These are phyloP conservation scores for Macrophomina tecta DNA, from an alignment of 2,329 filamentous ascomycete species.

Conservation along the genomic window DNA sequence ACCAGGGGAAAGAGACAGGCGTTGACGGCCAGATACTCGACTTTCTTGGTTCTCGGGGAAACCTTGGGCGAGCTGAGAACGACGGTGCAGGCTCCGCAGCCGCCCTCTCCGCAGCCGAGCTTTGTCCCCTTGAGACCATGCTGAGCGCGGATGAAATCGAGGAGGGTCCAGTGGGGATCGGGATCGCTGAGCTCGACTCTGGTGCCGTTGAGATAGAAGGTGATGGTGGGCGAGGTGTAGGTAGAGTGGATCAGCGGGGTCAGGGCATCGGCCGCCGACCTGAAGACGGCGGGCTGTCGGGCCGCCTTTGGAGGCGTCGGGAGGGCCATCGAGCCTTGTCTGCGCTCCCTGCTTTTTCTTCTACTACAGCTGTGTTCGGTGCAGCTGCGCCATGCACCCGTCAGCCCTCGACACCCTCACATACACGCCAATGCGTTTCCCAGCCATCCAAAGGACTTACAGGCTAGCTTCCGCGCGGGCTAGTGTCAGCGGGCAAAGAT, in stretches of 20 bases:
- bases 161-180: constrained; percentile 86
- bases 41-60: constrained; percentile 60
- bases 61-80: constrained; percentile 47
- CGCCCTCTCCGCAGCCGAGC: constrained; percentile 92
- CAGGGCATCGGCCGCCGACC: constrained; percentile 51
- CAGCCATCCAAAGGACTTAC: neutral
- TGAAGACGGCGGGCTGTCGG: constrained; percentile 6
- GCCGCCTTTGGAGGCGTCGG: constrained; percentile 22
- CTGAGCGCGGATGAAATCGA: constrained; percentile 84
- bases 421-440: neutral
- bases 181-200: constrained; percentile 81
- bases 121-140: constrained; percentile 94
- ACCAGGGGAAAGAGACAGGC: constrained; percentile 90
- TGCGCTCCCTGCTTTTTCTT: neutral
- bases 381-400: neutral
- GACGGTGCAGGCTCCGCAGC: constrained; percentile 93
- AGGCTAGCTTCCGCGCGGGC: neutral
- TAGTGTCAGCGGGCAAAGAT: neutral
- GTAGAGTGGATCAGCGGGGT: constrained; percentile 74
- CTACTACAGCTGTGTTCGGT: neutral
- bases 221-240: constrained; percentile 74
- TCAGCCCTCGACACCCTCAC: neutral
- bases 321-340: constrained; percentile 1
- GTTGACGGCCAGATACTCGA: constrained; percentile 95
- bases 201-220: constrained; percentile 92